Conservation (phyloP, 352 stramenopile species). For the Phytophthora gonapodyides region DNA sequence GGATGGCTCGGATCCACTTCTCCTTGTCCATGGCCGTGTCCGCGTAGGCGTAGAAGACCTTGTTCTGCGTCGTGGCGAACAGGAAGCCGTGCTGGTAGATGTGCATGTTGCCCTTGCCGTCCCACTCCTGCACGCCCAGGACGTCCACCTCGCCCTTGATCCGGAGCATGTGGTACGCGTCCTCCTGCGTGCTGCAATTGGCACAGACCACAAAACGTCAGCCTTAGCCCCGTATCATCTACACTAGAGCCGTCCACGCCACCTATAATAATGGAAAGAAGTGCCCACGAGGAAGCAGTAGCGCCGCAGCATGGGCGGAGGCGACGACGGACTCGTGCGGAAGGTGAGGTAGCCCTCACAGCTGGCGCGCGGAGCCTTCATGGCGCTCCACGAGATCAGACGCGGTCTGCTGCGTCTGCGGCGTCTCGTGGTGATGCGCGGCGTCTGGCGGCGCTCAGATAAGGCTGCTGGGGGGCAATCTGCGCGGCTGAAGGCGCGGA, state of each 20-base stretch:
- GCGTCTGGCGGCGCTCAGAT: constrained; percentile 13
- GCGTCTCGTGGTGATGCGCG: constrained; percentile 30
- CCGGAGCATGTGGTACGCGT: constrained; percentile 89
- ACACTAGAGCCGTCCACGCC: background rate
- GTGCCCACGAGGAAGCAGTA: constrained; percentile 91
- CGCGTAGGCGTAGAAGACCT: constrained; percentile 90
- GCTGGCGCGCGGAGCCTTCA: constrained; percentile 82
- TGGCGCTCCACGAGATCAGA: constrained; percentile 52
- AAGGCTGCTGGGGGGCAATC: constrained; percentile 11
- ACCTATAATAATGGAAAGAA: constrained; percentile 88
- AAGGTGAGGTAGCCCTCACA: constrained; percentile 89
- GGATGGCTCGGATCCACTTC: constrained; percentile 89
- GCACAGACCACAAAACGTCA: constrained; percentile 4
- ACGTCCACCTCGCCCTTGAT: constrained; percentile 89
- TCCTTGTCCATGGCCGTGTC: constrained; percentile 91
- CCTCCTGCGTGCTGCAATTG: constrained; percentile 76
- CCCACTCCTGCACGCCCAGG: constrained; percentile 90
- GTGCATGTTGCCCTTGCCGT: constrained; percentile 92
- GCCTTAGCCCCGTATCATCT: constrained; percentile 6
- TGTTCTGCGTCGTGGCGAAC: constrained; percentile 88
- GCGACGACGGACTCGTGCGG: constrained; percentile 84
- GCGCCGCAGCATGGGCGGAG: constrained; percentile 82
- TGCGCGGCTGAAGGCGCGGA: constrained; percentile 9
- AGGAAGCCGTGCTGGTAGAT: constrained; percentile 91
- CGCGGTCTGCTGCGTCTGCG: constrained; percentile 23